Evolutionary conservation across 2,329 filamentous ascomycete species (phyloP).

Genomic region (Paecilomyces variotii): DNA sequence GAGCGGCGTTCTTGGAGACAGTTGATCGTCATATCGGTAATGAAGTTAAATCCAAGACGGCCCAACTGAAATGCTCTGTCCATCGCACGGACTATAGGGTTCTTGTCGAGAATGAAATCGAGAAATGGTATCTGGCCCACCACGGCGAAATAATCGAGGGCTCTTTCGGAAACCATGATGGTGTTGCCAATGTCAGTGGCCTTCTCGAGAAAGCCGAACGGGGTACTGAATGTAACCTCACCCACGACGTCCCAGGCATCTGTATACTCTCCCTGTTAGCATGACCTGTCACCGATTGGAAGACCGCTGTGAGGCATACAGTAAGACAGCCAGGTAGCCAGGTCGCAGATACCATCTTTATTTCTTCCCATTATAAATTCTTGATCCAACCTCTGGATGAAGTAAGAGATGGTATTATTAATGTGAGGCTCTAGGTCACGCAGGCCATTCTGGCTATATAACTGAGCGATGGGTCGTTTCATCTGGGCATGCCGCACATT

Average conservation of each 20-base stretch:
- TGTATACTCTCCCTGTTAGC: too few relatives aligned
- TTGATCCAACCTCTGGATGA: too few relatives aligned
- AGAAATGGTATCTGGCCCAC: constrained; percentile 18
- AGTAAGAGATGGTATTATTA: too few relatives aligned
- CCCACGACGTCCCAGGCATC: constrained; percentile 18
- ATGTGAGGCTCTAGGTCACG: too few relatives aligned
- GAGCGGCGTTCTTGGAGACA: constrained; percentile 10
- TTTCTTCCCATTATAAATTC: too few relatives aligned
- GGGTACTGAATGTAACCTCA: constrained; percentile 18
- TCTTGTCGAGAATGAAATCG: constrained; percentile 22
- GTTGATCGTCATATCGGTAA: constrained; percentile 13
- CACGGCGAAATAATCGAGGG: constrained; percentile 17
- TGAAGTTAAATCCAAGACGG: constrained; percentile 15
- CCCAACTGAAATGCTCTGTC: constrained; percentile 2
- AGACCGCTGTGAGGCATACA: too few relatives aligned
- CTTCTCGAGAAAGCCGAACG: constrained; percentile 18
- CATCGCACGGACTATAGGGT: constrained; percentile 16
- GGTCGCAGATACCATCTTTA: too few relatives aligned
- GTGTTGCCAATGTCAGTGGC: constrained; percentile 17
- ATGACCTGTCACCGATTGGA: too few relatives aligned
- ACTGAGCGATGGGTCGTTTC: too few relatives aligned
- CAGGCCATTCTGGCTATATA: too few relatives aligned
- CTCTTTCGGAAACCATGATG: constrained; percentile 14
- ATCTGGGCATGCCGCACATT: too few relatives aligned
- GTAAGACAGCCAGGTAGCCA: too few relatives aligned